Percentiles rank a stretch among this genome's conserved stretches.
Conservation (phyloP, 208 protist genomes). For the Endotrypanum monterogeii region DNA sequence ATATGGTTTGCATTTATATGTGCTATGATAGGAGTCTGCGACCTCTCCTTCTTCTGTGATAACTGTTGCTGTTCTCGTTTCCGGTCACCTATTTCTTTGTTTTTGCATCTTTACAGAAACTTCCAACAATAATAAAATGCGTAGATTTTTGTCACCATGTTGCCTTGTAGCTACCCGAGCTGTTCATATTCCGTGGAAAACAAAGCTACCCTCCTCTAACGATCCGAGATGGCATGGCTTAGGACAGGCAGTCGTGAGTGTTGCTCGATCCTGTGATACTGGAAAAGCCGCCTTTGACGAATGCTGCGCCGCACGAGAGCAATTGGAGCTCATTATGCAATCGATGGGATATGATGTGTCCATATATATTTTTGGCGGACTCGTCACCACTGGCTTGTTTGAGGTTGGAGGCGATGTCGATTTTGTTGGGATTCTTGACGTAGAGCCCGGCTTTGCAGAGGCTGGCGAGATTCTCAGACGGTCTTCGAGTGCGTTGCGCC, state of each 20-base stretch:
- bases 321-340: constrained; percentile 81
- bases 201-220: constrained; percentile 34
- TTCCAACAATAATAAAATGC: constrained; percentile 14
- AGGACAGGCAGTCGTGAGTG: constrained; percentile 60
- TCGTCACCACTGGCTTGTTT: constrained; percentile 73
- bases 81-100: background rate
- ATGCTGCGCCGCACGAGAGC: constrained; percentile 69
- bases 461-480: constrained; percentile 73
- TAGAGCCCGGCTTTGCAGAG: constrained; percentile 83
- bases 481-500: constrained; percentile 66
- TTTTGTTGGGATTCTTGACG: constrained; percentile 86
- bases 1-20: background rate
- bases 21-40: background rate
- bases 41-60: background rate
- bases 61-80: background rate
- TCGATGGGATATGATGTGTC: constrained; percentile 85
- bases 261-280: constrained; percentile 72
- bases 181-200: constrained; percentile 62
- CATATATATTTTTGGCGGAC: constrained; percentile 88
- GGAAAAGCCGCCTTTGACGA: constrained; percentile 85
- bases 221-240: constrained; percentile 54
- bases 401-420: constrained; percentile 89
- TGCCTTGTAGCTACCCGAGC: constrained; percentile 1
- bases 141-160: constrained; percentile 10
- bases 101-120: background rate